Percentiles rank a stretch among this genome's conserved stretches.
These are phyloP conservation scores for Phytophthora lateralis DNA, from an alignment of 352 stramenopile genomes.

Conservation along the genomic window DNA sequence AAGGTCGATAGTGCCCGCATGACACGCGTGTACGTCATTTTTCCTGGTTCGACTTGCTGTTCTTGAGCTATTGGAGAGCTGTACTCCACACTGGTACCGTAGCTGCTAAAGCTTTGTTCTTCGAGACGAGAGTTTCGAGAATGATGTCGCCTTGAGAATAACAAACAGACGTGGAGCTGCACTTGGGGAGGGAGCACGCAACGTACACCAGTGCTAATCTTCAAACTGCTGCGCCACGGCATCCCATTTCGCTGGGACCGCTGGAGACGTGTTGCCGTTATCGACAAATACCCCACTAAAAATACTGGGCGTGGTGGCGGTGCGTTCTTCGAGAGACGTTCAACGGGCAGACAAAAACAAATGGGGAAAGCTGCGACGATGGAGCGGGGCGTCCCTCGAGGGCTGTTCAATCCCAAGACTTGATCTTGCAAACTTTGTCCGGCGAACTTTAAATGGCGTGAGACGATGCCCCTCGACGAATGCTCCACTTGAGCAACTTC, in stretches of 20 bases:
- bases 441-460: constrained; percentile 5
- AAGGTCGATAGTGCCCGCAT: constrained; percentile 22
- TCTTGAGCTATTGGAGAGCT: not conserved
- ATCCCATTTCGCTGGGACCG: constrained; percentile 36
- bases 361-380: constrained; percentile 18
- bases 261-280: constrained; percentile 31
- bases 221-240: constrained; percentile 21
- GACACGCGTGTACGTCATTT: constrained; percentile 25
- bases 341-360: constrained; percentile 16
- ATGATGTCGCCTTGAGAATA: constrained; percentile 10
- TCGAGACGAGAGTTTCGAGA: constrained; percentile 37
- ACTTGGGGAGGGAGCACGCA: constrained; percentile 19
- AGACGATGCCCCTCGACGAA: constrained; percentile 14
- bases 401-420: constrained; percentile 25
- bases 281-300: constrained; percentile 34
- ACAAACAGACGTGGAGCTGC: not conserved
- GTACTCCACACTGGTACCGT: constrained; percentile 4
- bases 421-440: constrained; percentile 11
- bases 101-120: constrained; percentile 23
- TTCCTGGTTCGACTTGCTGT: constrained; percentile 1
- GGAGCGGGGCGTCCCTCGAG: constrained; percentile 7
- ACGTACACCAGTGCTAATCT: constrained; percentile 22
- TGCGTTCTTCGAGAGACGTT: constrained; percentile 15
- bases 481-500: not conserved
- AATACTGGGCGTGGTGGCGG: constrained; percentile 21